Evolutionary conservation across 768 basidiomycete species (phyloP).

Genomic region (Rhodotorula graminis): DNA sequence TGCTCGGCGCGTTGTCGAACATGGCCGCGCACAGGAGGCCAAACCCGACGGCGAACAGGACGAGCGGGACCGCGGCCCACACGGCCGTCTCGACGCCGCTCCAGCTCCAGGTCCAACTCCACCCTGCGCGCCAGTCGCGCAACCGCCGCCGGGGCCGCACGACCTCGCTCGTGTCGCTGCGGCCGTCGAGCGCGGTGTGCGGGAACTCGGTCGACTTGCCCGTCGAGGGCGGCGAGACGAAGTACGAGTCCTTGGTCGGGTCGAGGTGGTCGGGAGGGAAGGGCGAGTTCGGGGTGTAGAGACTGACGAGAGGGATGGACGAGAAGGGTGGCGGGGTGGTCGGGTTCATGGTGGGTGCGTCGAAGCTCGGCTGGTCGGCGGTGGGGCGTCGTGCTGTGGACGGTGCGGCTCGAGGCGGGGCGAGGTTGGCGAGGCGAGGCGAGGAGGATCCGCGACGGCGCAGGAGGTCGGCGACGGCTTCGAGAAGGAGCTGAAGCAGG

Average conservation of each 20-base stretch:
- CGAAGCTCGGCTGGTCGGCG: too few species aligned
- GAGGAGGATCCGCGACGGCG: too few species aligned
- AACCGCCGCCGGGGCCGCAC: too few species aligned
- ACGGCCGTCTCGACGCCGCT: constrained; percentile 1
- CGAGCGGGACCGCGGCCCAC: constrained; percentile 26
- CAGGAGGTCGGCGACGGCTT: not conserved
- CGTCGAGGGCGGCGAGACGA: not conserved
- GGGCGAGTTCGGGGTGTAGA: not conserved
- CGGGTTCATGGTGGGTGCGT: too few species aligned
- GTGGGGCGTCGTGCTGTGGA: not conserved
- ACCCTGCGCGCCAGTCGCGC: not conserved
- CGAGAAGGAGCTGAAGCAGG: not conserved
- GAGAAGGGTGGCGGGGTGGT: not conserved
- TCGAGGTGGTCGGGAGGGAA: not conserved
- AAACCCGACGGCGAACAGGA: constrained; percentile 3
- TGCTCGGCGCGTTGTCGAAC: not conserved
- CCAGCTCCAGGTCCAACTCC: not conserved
- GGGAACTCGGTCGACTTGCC: not conserved
- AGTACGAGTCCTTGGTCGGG: constrained; percentile 20
- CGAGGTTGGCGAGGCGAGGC: not conserved
- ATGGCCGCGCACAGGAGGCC: not conserved
- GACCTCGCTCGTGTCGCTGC: not conserved
- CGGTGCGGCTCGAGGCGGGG: not conserved
- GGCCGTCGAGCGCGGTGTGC: too few species aligned
- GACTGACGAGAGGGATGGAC: not conserved